Conservation (phyloP, 176 grass and related monocot genomes). For the Carex scoparia region DNA sequence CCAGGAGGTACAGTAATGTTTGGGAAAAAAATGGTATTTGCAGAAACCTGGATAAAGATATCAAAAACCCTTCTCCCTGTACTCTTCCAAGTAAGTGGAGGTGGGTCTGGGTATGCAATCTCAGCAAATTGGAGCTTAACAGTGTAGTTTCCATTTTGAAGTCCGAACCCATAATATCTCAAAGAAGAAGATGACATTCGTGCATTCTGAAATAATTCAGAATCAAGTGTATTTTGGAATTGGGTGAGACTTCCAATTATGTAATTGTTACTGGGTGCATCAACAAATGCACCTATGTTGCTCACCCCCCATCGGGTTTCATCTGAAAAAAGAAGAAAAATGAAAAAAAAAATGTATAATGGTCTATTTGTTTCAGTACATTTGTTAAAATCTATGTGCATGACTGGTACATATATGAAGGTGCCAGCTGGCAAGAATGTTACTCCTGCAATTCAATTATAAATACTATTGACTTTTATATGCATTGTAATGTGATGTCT, state of each 20-base stretch:
- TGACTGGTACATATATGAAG: background rate
- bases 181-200: slow-evolving; percentile 80
- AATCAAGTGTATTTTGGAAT: slow-evolving; percentile 57
- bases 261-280: slow-evolving; percentile 30
- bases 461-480: background rate
- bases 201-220: slow-evolving; percentile 65
- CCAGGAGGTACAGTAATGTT: background rate
- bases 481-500: slow-evolving; percentile 27
- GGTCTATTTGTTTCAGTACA: background rate
- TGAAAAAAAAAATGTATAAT: background rate
- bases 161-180: slow-evolving; percentile 82
- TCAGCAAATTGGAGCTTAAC: slow-evolving; percentile 81
- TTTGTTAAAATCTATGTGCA: background rate
- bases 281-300: slow-evolving; percentile 45
- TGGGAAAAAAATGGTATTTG: background rate
- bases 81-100: slow-evolving; percentile 28
- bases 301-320: slow-evolving; percentile 68
- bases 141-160: slow-evolving; percentile 91
- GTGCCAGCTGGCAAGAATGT: background rate
- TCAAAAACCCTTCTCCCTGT: slow-evolving; percentile 70
- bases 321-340: background rate
- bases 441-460: background rate
- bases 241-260: slow-evolving; percentile 43
- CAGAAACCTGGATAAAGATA: slow-evolving; percentile 74
- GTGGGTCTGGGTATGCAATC: slow-evolving; percentile 33